Evolutionary conservation across 352 stramenopile genomes (phyloP).

Genomic region (Vaucheria bursata): DNA sequence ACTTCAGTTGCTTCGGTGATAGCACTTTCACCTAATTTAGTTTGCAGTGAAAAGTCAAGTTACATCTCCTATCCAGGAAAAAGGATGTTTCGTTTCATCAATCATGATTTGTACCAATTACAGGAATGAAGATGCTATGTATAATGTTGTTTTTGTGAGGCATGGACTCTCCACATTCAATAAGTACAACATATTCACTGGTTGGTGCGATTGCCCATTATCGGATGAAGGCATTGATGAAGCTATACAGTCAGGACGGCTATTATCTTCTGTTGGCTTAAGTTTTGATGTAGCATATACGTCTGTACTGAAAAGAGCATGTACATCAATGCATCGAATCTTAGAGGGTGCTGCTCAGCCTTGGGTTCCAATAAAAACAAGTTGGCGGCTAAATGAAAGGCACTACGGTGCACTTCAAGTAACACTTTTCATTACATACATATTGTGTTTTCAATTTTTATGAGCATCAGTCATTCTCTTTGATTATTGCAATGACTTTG

Average conservation of each 20-base stretch:
- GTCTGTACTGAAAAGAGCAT: constrained; percentile 91
- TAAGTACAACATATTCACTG: constrained; percentile 90
- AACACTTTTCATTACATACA: too few species aligned
- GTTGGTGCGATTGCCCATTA: constrained; percentile 92
- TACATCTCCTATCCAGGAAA: neutral
- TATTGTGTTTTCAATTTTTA: too few species aligned
- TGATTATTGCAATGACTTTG: too few species aligned
- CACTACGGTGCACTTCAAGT: constrained; percentile 92
- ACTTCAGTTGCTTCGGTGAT: neutral
- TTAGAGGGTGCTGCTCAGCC: constrained; percentile 87
- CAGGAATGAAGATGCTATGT: constrained; percentile 16
- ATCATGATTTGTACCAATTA: neutral
- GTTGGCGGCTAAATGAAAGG: constrained; percentile 90
- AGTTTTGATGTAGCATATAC: constrained; percentile 85
- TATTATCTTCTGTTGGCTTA: constrained; percentile 81
- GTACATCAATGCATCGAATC: constrained; percentile 89
- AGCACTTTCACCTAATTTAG: neutral
- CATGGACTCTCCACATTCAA: constrained; percentile 47
- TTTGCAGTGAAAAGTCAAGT: neutral
- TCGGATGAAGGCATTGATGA: constrained; percentile 71
- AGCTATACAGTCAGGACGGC: constrained; percentile 70
- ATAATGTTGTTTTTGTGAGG: constrained; percentile 34
- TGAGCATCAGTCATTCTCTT: too few species aligned
- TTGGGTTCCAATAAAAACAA: constrained; percentile 86
- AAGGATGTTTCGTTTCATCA: neutral